These are phyloP conservation scores for Amanita muscaria DNA, from an alignment of 768 basidiomycete species.

Conservation along the genomic window DNA sequence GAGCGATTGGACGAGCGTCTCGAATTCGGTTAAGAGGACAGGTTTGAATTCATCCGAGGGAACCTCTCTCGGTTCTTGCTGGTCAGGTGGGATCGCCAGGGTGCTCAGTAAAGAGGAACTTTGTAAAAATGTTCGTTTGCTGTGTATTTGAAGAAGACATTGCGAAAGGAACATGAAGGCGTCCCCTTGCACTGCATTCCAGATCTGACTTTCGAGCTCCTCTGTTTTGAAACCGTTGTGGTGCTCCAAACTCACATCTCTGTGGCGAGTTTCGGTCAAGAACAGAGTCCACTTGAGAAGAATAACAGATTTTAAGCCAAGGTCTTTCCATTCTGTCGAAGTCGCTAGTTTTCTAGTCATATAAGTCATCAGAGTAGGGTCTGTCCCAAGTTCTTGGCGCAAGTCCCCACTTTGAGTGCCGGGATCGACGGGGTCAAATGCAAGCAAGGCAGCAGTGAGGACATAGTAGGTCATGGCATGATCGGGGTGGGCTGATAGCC, in stretches of 20 bases:
- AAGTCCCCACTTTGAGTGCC: conserved; percentile 31
- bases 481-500: conserved; percentile 57
- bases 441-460: conserved; percentile 52
- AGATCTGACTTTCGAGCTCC: conserved; percentile 72
- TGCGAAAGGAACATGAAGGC: conserved; percentile 64
- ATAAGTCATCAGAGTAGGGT: conserved; percentile 37
- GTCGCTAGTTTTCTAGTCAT: conserved; percentile 53
- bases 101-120: conserved; percentile 28
- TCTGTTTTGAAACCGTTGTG: conserved; percentile 63
- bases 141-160: conserved; percentile 50
- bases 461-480: conserved; percentile 65
- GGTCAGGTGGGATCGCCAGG: conserved; percentile 27
- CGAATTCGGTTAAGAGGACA: conserved; percentile 52
- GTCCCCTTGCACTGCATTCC: conserved; percentile 78
- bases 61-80: conserved; percentile 37
- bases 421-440: conserved; percentile 61
- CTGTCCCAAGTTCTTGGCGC: conserved; percentile 41
- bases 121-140: conserved; percentile 26
- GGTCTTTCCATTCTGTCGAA: conserved; percentile 55
- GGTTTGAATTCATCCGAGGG: conserved; percentile 45
- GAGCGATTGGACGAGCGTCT: conserved; percentile 60
- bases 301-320: conserved; percentile 61
- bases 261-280: conserved; percentile 66
- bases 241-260: conserved; percentile 55
- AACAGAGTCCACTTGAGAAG: conserved; percentile 87